Evolutionary conservation across 2,329 filamentous ascomycete species (phyloP).

Genomic region (Zasmidium angulare): DNA sequence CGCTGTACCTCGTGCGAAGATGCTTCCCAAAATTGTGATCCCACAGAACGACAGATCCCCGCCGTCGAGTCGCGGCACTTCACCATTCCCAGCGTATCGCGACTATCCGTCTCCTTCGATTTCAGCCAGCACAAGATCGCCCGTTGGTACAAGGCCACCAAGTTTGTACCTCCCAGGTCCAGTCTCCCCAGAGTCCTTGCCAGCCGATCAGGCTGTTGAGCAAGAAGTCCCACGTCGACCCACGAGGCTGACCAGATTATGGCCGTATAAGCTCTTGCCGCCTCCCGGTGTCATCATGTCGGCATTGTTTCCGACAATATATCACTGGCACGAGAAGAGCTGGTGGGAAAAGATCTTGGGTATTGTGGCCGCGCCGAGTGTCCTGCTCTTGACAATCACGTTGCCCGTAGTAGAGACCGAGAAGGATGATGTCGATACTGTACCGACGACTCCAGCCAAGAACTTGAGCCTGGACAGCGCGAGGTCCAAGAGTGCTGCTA

Average conservation of each 20-base stretch:
- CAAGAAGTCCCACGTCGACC: constrained; percentile 21
- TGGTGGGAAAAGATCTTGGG: constrained; percentile 82
- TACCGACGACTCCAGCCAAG: constrained; percentile 10
- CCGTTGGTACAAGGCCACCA: constrained; percentile 39
- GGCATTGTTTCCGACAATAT: constrained; percentile 84
- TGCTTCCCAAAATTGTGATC: constrained; percentile 44
- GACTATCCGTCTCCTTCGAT: constrained; percentile 47
- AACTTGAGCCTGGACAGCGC: constrained; percentile 17
- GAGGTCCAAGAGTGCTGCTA: constrained; percentile 17
- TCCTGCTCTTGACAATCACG: constrained; percentile 86
- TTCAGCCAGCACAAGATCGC: constrained; percentile 34
- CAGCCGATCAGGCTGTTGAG: constrained; percentile 33
- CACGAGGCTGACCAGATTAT: constrained; percentile 61
- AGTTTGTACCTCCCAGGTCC: constrained; percentile 57
- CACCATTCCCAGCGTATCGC: constrained; percentile 68
- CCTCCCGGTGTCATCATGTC: constrained; percentile 68
- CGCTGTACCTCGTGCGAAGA: constrained; percentile 32
- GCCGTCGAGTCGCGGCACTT: constrained; percentile 44
- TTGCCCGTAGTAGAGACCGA: constrained; percentile 83
- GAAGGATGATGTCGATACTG: constrained; percentile 34
- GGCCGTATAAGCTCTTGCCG: constrained; percentile 75
- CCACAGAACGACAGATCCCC: constrained; percentile 33
- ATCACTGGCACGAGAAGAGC: constrained; percentile 77
- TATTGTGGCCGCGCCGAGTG: constrained; percentile 79
- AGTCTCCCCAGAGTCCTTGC: constrained; percentile 33